phyloP scores from a whole-genome alignment of 352 stramenopile genomes.

The Phytopythium mirpurense region DNA sequence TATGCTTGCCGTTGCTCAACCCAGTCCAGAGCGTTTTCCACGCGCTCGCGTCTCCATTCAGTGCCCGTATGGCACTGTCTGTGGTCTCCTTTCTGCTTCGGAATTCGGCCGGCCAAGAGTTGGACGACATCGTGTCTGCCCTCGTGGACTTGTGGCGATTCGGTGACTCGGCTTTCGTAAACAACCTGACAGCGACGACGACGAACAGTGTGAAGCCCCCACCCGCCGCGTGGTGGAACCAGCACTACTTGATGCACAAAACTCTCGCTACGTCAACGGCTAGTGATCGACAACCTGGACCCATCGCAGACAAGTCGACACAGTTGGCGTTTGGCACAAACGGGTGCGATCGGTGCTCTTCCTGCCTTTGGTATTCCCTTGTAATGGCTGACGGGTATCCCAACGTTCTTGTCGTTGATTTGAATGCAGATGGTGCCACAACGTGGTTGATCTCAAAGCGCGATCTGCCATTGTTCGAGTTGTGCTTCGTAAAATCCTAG shows the following conservation, averaged over 20 bases:
- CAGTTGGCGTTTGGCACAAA: not conserved
- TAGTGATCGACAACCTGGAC: not conserved
- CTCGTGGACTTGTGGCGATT: conserved; percentile 5
- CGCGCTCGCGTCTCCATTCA: not conserved
- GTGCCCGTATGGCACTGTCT: not conserved
- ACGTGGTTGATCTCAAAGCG: not conserved
- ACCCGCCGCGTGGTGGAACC: not conserved
- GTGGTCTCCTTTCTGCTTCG: not conserved
- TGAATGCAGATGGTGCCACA: conserved; percentile 23
- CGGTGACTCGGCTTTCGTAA: not conserved
- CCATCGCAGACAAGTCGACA: not conserved
- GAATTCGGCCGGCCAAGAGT: not conserved
- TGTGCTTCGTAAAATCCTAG: conserved; percentile 37
- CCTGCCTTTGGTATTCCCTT: not conserved
- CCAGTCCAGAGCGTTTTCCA: not conserved
- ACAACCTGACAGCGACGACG: not conserved
- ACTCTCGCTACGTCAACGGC: not conserved
- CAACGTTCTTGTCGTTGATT: not conserved
- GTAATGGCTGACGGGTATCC: not conserved
- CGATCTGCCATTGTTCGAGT: conserved; percentile 19
- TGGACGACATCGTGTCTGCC: not conserved
- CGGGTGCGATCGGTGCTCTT: not conserved
- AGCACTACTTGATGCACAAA: not conserved
- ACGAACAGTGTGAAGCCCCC: not conserved
- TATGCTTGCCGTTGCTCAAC: conserved; percentile 2